Conservation (phyloP, 805 yeast genomes). For the Grigorovia yakushimaensis region DNA sequence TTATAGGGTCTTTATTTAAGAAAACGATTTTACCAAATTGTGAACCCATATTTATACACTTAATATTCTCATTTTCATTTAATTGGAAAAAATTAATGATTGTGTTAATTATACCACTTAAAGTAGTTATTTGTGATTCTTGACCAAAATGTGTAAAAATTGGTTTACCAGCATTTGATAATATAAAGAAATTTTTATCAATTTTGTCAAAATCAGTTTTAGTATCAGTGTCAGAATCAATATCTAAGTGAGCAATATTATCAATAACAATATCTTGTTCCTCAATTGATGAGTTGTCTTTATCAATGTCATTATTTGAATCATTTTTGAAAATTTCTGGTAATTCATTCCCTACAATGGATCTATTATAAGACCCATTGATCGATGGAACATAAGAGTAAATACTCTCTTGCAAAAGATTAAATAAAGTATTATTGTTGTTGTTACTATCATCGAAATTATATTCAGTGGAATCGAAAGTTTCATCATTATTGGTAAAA, state of each 20-base stretch:
- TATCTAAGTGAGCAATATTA: neutral
- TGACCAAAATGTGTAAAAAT: conserved; percentile 70
- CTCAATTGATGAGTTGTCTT: neutral
- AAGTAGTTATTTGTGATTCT: conserved; percentile 53
- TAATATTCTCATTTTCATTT: conserved; percentile 28
- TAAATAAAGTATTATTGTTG: conserved; percentile 1
- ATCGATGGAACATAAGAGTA: conserved; percentile 12
- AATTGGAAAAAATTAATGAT: conserved; percentile 60
- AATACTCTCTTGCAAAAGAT: conserved; percentile 14
- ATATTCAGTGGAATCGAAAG: neutral
- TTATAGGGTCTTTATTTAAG: conserved; percentile 55
- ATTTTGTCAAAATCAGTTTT: conserved; percentile 1
- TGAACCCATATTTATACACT: conserved; percentile 32
- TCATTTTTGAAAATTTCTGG: conserved; percentile 17
- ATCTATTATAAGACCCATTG: conserved; percentile 5
- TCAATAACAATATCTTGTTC: neutral
- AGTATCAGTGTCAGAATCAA: neutral
- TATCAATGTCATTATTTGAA: neutral
- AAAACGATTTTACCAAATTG: conserved; percentile 38
- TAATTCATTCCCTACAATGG: conserved; percentile 24
- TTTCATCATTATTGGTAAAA: neutral
- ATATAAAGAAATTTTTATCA: conserved; percentile 63
- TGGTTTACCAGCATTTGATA: conserved; percentile 84
- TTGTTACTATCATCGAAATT: neutral
- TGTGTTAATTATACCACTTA: conserved; percentile 75